Base-by-base conservation (phyloP, 140 eudicot genomes). In the Oenanthe javanica region DNA sequence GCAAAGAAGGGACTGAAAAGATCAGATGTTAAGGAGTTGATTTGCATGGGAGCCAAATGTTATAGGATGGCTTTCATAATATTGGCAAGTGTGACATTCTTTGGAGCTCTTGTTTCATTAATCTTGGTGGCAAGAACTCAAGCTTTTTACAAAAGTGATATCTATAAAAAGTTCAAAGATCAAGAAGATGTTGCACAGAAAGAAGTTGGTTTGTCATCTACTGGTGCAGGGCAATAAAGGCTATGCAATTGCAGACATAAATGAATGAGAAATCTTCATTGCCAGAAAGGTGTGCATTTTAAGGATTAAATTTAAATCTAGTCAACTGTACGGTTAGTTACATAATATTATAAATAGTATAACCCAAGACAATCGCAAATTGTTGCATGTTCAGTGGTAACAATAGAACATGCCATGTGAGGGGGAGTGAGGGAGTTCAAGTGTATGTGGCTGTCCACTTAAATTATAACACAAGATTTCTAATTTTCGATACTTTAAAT, bases 71-170 rank as follows among this genome's bases (percentile, higher is more conserved):
- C 97, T 47, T 91, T 91, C 59, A 48, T 87, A 25, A 82, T 82
- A 55, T 81, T 89, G 86, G 91, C 87, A 14, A 72, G 87, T 76
- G 86, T 85, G 11, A 85, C 91, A 47, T 86, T 84, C 73, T 83
- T 92, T 57, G 97, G 97, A 21, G 93, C 97, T 4, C 57, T 90
- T 52, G 81, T 77, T 75, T 85, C 91, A 50, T 82, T 90, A 75
- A 83, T 92, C 57, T 86, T 92, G 87, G 97, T 92, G 9, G 83
- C 54, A 16, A 92, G 97, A 79, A 90, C 97, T 31, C 74, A 89
- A 46, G 88, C 84, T 46, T 92, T 90, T 25, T 92, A 92, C 74
- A 78, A 59, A 57, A 84, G 91, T 5, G 97, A 92, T 76, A 88
- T 92, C 18, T 92, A 92, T 70, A 88, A 88, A 73, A 92, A 82